Evolutionary conservation across 106 monocot species (phyloP).

Genomic region (Posidonia australis): DNA sequence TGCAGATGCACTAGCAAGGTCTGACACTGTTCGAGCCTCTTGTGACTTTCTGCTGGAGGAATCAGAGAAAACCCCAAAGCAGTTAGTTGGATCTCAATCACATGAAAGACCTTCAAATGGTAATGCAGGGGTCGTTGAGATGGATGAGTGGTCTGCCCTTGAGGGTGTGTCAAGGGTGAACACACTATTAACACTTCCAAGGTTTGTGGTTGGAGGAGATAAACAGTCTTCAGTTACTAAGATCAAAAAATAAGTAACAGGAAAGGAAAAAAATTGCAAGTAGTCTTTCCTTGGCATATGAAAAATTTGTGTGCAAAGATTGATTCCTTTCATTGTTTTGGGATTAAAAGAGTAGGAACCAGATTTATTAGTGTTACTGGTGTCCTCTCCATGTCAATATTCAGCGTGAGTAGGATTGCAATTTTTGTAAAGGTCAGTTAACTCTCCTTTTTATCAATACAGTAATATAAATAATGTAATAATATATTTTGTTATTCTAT

Average conservation of each 20-base stretch:
- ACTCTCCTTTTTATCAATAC: too few species aligned
- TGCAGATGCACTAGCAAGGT: not conserved
- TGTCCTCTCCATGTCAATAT: slow-evolving; percentile 5
- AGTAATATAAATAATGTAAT: too few species aligned
- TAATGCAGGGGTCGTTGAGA: not conserved
- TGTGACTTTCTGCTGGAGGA: slow-evolving; percentile 6
- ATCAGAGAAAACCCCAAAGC: slow-evolving; percentile 4
- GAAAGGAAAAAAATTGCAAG: too few species aligned
- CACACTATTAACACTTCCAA: slow-evolving; percentile 39
- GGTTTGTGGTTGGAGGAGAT: slow-evolving; percentile 12
- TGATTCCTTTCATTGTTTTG: slow-evolving; percentile 2
- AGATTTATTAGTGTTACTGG: slow-evolving; percentile 31
- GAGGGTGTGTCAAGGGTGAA: slow-evolving; percentile 45
- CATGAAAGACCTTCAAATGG: not conserved
- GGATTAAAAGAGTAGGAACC: slow-evolving; percentile 2
- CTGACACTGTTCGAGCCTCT: slow-evolving; percentile 7
- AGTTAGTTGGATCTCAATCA: not conserved
- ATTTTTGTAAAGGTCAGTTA: slow-evolving; percentile 2
- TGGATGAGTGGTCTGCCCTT: slow-evolving; percentile 39
- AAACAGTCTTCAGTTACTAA: not conserved
- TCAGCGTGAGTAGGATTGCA: slow-evolving; percentile 15
- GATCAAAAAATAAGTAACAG: slow-evolving; percentile 1
- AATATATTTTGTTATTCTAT: too few species aligned
- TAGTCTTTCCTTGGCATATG: not conserved
- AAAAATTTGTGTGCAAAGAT: not conserved